Percentiles rank a stretch among this genome's conserved stretches.
Conservation (phyloP, 768 basidiomycete species). For the Pleurotus eryngii region DNA sequence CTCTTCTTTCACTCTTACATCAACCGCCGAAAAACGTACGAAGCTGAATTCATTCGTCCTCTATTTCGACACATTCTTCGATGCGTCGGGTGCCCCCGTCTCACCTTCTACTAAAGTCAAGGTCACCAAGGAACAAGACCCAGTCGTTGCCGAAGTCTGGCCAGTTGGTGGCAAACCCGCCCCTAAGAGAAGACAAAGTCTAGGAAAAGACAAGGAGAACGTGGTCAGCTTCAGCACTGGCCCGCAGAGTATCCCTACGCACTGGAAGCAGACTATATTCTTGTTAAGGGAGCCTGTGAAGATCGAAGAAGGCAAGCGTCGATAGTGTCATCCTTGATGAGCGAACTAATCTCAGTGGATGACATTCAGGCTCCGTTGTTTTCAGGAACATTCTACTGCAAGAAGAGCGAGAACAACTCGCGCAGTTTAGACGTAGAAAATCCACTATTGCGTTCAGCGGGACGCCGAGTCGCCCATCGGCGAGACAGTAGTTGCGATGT, state of each 20-base stretch:
- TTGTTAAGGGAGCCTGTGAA: conserved; percentile 74
- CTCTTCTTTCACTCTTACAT: conserved; percentile 72
- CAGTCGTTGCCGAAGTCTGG: conserved; percentile 76
- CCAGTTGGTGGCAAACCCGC: conserved; percentile 67
- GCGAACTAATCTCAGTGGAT: conserved; percentile 1
- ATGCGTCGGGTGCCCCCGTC: conserved; percentile 48
- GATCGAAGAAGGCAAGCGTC: conserved; percentile 65
- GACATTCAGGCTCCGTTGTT: conserved; percentile 60
- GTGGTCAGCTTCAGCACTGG: conserved; percentile 88
- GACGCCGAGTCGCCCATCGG: conserved; percentile 35
- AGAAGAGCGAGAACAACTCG: conserved; percentile 76
- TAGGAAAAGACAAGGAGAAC: conserved; percentile 40
- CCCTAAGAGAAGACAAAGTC: conserved; percentile 55
- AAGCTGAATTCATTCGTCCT: conserved; percentile 80
- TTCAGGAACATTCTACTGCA: conserved; percentile 76
- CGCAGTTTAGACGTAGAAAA: conserved; percentile 92
- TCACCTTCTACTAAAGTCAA: conserved; percentile 51
- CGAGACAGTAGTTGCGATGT: conserved; percentile 67
- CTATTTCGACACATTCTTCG: conserved; percentile 96
- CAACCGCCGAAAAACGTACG: conserved; percentile 53
- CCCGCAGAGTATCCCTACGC: conserved; percentile 81
- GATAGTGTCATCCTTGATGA: background rate
- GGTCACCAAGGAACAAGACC: conserved; percentile 54
- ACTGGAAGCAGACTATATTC: conserved; percentile 97
- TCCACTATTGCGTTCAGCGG: conserved; percentile 61